Conservation (phyloP, 208 protist genomes). For the Strigomonas galati region DNA sequence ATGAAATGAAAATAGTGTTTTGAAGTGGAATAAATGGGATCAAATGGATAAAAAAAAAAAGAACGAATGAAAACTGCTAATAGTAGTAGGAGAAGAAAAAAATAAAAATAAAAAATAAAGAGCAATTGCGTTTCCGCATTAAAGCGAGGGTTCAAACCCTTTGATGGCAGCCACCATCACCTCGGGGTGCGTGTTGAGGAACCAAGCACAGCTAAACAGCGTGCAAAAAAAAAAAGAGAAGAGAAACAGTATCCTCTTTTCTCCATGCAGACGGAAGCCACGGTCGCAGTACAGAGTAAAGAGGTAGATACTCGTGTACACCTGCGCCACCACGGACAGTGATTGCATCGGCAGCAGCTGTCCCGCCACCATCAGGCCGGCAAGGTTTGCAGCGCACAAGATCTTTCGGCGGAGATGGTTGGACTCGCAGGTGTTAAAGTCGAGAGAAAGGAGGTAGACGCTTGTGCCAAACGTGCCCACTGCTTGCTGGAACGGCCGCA, state of each 20-base stretch:
- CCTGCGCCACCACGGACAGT: conserved; percentile 13
- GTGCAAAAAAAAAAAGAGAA: too few species aligned
- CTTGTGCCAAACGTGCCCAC: conserved; percentile 14
- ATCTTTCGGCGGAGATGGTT: not conserved
- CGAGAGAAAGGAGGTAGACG: conserved; percentile 14
- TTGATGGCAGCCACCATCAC: too few species aligned
- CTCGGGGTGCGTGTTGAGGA: too few species aligned
- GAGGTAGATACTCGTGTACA: conserved; percentile 12
- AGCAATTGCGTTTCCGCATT: not conserved
- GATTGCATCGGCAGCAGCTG: conserved; percentile 1
- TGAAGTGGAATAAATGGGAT: not conserved
- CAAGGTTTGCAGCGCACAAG: conserved; percentile 8
- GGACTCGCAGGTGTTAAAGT: conserved; percentile 2
- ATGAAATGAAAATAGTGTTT: not conserved
- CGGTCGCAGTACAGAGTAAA: conserved; percentile 18
- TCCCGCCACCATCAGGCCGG: conserved; percentile 4
- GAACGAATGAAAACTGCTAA: too few species aligned
- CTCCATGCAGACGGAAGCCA: not conserved
- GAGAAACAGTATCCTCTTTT: too few species aligned
- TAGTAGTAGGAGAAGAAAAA: not conserved
- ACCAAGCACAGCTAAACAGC: too few species aligned
- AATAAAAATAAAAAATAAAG: not conserved
- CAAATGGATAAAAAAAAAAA: not conserved
- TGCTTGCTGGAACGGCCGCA: conserved; percentile 12
- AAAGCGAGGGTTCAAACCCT: too few species aligned